phyloP scores from a whole-genome alignment of 345 rosid species.

The Eucalyptus victrix region DNA sequence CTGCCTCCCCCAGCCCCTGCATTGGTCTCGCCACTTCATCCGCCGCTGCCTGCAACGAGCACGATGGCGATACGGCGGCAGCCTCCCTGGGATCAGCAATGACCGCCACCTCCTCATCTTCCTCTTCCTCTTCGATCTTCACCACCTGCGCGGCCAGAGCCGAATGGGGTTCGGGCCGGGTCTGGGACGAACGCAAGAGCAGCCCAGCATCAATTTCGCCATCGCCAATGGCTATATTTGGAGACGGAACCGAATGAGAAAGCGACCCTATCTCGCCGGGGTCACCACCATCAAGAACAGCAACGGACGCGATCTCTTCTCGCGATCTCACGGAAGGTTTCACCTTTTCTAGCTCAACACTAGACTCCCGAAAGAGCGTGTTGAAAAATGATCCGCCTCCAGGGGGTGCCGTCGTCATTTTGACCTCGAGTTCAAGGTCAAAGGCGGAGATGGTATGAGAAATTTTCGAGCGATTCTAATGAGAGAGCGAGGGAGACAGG shows the following conservation, averaged over 20 bases:
- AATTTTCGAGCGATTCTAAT: neutral
- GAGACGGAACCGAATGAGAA: neutral
- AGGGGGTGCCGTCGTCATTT: neutral
- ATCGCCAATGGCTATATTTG: neutral
- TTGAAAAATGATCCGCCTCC: neutral
- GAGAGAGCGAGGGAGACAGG: neutral
- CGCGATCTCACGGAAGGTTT: neutral
- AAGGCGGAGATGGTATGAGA: neutral
- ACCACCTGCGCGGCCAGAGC: neutral
- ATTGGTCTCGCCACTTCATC: conserved; percentile 1
- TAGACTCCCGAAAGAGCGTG: neutral
- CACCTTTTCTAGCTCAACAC: neutral
- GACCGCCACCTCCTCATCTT: neutral
- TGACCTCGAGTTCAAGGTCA: neutral
- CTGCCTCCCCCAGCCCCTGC: neutral
- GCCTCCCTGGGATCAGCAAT: neutral
- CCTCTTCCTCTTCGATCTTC: neutral
- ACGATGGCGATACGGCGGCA: neutral
- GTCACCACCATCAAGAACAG: neutral
- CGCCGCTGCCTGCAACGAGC: neutral
- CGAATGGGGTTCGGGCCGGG: neutral
- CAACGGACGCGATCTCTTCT: neutral
- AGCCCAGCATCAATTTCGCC: neutral
- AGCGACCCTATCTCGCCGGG: neutral
- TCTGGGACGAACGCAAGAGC: neutral